Evolutionary conservation across 495 filamentous ascomycete species (phyloP), one percentile per base, ranked within the genome.

Genomic region (Talaromyces nanjingensis): DNA sequence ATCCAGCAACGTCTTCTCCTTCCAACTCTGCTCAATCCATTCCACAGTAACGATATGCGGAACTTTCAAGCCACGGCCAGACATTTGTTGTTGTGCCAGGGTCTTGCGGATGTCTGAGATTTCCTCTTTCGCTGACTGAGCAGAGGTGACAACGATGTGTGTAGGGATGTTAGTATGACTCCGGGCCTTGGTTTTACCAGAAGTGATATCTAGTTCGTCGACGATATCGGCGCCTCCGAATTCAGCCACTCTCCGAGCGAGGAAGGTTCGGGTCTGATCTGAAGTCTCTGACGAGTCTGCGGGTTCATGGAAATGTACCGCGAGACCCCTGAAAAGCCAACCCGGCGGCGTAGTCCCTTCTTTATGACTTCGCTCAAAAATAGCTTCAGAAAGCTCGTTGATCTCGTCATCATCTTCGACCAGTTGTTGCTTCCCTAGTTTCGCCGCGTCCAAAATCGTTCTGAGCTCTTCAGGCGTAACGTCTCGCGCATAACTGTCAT

Each of bases 1-100:
- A 71, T 97, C 92, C 60, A 98, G 68, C 53, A 90, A 65, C 7
- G 93, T 96, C 63, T 80, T 80, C 73, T 91, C 88, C 64, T 76
- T 75, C 91, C 93, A 96, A 68, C 90, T 89, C 64, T 91, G 84
- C 58, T 86, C 81, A 1, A 97, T 76, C 94, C 94, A 98, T 20
- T 79, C 77, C 25, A 77, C 66, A 1, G 75, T 84, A 12, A 97
- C 89, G 25, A 96, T 73, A 67, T 92, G 80, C 1, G 93, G 91
- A 16, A 91, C 66, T 57, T 76, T 81, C 53, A 72, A 71, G 11
- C 75, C 71, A 2, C 68, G 31, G 39, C 65, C 70, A 37, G 34
- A 39, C 18, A 24, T 42, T 1, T 34, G 24, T 25, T 12, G 62
- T 2, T 60, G 60, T 39, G 74, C 67, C 20, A 74, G 25, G 0